Evolutionary conservation across 139 green algal species (phyloP).

Genomic region (Coccomyxa sp.): DNA sequence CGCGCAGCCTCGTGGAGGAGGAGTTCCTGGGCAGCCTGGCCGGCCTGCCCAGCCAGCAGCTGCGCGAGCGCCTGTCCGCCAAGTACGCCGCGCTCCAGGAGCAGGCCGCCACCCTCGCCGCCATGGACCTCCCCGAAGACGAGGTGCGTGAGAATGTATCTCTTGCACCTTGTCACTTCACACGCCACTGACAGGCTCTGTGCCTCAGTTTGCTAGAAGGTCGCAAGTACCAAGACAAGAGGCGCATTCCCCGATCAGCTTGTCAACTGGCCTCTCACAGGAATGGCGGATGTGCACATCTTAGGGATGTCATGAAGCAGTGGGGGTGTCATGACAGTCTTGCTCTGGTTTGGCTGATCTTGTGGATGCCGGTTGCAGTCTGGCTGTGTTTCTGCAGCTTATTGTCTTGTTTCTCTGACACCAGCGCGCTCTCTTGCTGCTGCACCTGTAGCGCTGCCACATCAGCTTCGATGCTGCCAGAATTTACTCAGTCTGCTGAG

Average conservation of each 20-base stretch:
- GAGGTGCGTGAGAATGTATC: neutral
- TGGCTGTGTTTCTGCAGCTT: too few species aligned
- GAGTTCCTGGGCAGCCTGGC: neutral
- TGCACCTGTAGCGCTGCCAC: too few species aligned
- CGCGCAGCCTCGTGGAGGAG: neutral
- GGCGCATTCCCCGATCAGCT: neutral
- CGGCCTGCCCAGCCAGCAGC: neutral
- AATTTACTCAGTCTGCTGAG: too few species aligned
- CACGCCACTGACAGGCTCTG: neutral
- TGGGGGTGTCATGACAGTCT: too few species aligned
- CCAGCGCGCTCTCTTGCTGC: too few species aligned
- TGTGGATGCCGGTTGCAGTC: neutral
- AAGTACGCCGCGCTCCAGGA: slow-evolving; percentile 11
- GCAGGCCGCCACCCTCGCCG: neutral
- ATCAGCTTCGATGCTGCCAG: too few species aligned
- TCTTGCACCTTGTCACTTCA: neutral
- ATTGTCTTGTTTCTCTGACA: too few species aligned
- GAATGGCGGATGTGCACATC: too few species aligned
- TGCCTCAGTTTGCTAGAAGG: neutral
- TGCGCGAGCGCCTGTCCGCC: slow-evolving; percentile 5
- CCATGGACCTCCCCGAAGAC: neutral
- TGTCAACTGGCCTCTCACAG: too few species aligned
- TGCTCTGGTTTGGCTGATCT: neutral
- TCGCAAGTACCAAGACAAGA: neutral
- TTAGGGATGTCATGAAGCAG: too few species aligned